These are phyloP conservation scores for Solanum medicagineum DNA, from an alignment of 257 asterid genomes.

Conservation along the genomic window DNA sequence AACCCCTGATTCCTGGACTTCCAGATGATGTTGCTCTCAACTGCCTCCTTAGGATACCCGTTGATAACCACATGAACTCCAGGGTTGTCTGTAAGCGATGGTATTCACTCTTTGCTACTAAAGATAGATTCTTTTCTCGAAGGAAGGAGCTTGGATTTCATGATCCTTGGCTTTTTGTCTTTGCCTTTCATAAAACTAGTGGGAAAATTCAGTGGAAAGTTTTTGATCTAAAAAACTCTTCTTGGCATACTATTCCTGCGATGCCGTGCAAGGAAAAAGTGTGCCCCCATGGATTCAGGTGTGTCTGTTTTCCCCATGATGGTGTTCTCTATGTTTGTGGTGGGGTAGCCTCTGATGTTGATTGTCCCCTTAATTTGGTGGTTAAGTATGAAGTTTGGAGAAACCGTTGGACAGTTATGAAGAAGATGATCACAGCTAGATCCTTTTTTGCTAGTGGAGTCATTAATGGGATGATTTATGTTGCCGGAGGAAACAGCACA, in stretches of 20 bases:
- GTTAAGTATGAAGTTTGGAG: constrained; percentile 62
- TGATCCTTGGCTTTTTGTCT: constrained; percentile 87
- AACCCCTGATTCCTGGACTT: constrained; percentile 73
- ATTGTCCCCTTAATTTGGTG: constrained; percentile 77
- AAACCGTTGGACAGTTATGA: constrained; percentile 87
- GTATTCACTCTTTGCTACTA: constrained; percentile 64
- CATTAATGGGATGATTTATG: constrained; percentile 72
- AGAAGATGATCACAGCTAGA: constrained; percentile 75
- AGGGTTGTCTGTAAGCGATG: constrained; percentile 64
- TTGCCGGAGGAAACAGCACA: constrained; percentile 84
- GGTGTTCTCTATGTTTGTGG: constrained; percentile 77
- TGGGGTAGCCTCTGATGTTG: constrained; percentile 54
- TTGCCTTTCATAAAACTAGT: constrained; percentile 71
- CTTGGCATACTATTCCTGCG: constrained; percentile 85
- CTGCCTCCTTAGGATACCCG: constrained; percentile 84
- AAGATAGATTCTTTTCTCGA: constrained; percentile 57
- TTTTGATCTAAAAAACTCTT: constrained; percentile 44
- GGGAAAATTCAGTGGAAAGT: constrained; percentile 86
- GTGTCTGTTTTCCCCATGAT: constrained; percentile 64
- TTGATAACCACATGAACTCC: constrained; percentile 37
- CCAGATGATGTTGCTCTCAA: constrained; percentile 89
- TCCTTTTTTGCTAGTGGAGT: constrained; percentile 84
- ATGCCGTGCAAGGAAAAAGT: constrained; percentile 95
- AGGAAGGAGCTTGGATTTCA: constrained; percentile 71
- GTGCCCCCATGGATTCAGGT: constrained; percentile 72